Evolutionary conservation across 2,329 filamentous ascomycete species (phyloP).

Genomic region (Alternaria consortialis): DNA sequence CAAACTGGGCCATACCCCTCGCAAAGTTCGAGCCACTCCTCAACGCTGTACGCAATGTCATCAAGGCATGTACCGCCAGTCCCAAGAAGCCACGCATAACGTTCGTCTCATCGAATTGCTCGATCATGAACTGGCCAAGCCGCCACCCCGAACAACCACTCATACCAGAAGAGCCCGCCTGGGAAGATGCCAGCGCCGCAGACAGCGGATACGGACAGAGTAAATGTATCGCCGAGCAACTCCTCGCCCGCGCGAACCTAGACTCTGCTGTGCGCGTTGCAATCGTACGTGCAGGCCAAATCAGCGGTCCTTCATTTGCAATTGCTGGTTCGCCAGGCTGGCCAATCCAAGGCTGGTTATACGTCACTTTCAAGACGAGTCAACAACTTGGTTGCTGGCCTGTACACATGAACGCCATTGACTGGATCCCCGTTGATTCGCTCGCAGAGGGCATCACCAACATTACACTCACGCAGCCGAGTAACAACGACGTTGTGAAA

Average conservation of each 20-base stretch:
- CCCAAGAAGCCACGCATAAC: background rate
- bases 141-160: background rate
- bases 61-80: background rate
- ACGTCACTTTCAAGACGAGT: background rate
- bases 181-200: slow-evolving; percentile 1
- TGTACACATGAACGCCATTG: slow-evolving; percentile 1
- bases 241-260: background rate
- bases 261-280: background rate
- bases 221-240: background rate
- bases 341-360: background rate
- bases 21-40: background rate
- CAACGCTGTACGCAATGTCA: background rate
- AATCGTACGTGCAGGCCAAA: background rate
- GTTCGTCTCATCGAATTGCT: background rate
- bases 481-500: background rate
- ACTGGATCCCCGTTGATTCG: slow-evolving; percentile 2
- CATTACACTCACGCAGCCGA: background rate
- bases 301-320: background rate
- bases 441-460: background rate
- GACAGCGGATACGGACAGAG: slow-evolving; percentile 1
- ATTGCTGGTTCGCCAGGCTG: background rate
- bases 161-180: background rate
- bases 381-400: background rate
- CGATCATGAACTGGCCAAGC: background rate
- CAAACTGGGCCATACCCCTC: background rate